Conservation (phyloP, 345 rosid species). For the Citrus hindsii region DNA sequence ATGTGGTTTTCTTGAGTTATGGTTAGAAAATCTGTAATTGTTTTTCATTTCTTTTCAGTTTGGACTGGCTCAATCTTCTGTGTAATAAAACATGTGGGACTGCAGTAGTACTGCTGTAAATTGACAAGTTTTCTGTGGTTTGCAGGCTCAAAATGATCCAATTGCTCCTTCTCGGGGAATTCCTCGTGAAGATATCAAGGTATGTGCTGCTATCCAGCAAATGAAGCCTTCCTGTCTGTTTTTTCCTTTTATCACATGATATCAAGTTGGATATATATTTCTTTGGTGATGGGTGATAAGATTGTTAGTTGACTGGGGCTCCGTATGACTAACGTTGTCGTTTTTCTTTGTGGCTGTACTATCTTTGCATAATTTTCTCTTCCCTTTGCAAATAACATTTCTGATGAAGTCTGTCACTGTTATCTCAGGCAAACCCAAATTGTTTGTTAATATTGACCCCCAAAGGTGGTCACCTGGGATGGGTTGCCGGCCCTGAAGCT, state of each 20-base stretch:
- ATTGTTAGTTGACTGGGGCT: not conserved
- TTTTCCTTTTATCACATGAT: too few species aligned
- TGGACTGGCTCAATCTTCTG: not conserved
- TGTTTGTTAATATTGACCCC: constrained; percentile 88
- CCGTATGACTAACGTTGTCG: not conserved
- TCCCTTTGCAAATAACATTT: not conserved
- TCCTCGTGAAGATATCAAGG: constrained; percentile 84
- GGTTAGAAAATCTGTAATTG: not conserved
- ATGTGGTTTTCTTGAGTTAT: not conserved
- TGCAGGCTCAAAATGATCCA: constrained; percentile 87
- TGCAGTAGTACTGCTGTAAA: not conserved
- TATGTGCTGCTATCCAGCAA: constrained; percentile 17
- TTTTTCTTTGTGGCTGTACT: not conserved
- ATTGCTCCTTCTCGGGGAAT: constrained; percentile 87
- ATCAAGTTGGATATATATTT: too few species aligned
- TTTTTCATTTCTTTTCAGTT: not conserved
- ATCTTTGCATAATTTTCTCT: not conserved
- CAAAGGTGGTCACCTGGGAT: constrained; percentile 84
- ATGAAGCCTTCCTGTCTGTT: not conserved
- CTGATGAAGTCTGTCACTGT: not conserved
- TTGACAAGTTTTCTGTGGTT: constrained; percentile 12
- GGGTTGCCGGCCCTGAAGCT: constrained; percentile 81
- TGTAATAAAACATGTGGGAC: not conserved
- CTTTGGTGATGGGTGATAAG: too few species aligned
- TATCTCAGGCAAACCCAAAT: constrained; percentile 63